These are phyloP conservation scores for Apiospora saccharicola DNA, from an alignment of 2,329 filamentous ascomycete genomes.

Conservation along the genomic window DNA sequence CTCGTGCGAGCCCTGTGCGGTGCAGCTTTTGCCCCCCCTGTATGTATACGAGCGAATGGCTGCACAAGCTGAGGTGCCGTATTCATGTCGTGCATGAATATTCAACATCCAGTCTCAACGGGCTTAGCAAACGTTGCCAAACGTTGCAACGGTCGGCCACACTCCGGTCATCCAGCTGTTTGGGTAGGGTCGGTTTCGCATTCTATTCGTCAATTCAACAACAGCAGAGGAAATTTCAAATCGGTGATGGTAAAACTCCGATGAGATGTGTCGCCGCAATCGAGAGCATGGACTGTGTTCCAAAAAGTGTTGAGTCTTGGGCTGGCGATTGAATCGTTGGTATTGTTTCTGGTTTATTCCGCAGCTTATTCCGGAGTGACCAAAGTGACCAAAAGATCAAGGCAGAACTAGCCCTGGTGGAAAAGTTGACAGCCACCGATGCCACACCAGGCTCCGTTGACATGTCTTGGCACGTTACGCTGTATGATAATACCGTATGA, in stretches of 20 bases:
- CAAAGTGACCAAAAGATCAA: neutral
- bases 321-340: neutral
- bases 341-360: neutral
- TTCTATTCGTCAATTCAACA: slow-evolving; percentile 17
- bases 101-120: neutral
- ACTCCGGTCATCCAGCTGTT: neutral
- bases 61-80: neutral
- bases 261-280: neutral
- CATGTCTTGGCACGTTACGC: neutral
- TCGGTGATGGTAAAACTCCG: neutral
- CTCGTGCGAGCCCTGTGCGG: neutral
- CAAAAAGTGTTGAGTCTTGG: neutral
- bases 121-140: neutral
- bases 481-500: neutral
- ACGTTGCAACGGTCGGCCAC: slow-evolving; percentile 2
- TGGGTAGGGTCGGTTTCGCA: slow-evolving; percentile 1
- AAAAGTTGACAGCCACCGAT: neutral
- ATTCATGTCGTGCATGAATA: neutral
- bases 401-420: neutral
- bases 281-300: neutral
- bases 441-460: neutral
- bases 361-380: neutral
- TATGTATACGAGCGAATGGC: neutral
- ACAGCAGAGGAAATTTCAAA: neutral
- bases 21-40: neutral